Conservation (phyloP, 768 basidiomycete genomes). For the Suillus americanus region DNA sequence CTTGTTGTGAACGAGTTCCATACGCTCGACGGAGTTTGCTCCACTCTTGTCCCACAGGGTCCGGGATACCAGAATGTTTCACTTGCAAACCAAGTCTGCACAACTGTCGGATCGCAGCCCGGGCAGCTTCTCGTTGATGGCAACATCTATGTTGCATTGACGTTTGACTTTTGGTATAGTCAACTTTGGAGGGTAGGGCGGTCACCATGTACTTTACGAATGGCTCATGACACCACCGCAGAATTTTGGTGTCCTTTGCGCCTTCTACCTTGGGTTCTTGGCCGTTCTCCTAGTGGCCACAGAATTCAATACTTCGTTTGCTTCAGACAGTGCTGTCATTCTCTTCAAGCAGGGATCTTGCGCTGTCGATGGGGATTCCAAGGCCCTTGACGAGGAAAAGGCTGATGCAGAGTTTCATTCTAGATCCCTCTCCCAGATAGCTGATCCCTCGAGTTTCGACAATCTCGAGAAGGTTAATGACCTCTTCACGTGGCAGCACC, state of each 20-base stretch:
- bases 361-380: constrained; percentile 11
- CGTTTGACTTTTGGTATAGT: constrained; percentile 40
- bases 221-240: constrained; percentile 19
- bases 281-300: constrained; percentile 55
- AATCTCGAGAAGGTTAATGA: constrained; percentile 30
- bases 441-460: background rate
- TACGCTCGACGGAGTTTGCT: constrained; percentile 59
- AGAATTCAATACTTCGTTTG: constrained; percentile 44
- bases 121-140: constrained; percentile 67
- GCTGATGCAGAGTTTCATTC: constrained; percentile 1
- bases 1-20: constrained; percentile 82
- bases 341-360: constrained; percentile 64
- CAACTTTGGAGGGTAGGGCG: constrained; percentile 48
- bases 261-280: constrained; percentile 64
- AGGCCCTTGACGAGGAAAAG: constrained; percentile 32
- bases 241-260: constrained; percentile 71
- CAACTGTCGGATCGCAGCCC: constrained; percentile 60
- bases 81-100: constrained; percentile 72
- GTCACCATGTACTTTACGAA: background rate
- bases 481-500: constrained; percentile 78
- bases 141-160: constrained; percentile 49
- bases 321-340: constrained; percentile 41
- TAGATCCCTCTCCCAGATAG: background rate
- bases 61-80: constrained; percentile 57
- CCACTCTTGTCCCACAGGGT: constrained; percentile 59